These are phyloP conservation scores for Mucor mucedo DNA, from an alignment of 371 early-diverging fungal genomes.

Conservation along the genomic window DNA sequence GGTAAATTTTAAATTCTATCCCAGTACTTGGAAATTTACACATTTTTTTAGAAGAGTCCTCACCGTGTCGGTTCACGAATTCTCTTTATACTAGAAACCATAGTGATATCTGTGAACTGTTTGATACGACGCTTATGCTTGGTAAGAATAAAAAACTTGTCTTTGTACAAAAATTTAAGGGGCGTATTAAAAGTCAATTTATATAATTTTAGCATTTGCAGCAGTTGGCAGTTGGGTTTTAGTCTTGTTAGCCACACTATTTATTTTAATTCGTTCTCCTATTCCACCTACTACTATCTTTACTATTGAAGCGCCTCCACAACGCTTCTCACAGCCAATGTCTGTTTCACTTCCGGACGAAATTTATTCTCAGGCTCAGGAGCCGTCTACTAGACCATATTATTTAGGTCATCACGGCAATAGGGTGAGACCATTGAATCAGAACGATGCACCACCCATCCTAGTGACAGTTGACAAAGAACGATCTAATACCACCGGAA, in stretches of 20 bases:
- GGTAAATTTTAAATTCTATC: slow-evolving; percentile 2
- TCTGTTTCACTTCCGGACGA: slow-evolving; percentile 13
- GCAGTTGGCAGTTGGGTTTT: slow-evolving; percentile 29
- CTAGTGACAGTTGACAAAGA: slow-evolving; percentile 1
- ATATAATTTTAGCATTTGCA: slow-evolving; percentile 23
- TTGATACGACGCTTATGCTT: slow-evolving; percentile 25
- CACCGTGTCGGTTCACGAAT: slow-evolving; percentile 17
- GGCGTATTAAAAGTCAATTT: slow-evolving; percentile 1
- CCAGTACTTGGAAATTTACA: not conserved
- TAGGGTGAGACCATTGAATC: slow-evolving; percentile 4
- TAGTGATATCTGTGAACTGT: slow-evolving; percentile 18
- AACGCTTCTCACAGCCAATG: slow-evolving; percentile 21
- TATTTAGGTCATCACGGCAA: slow-evolving; percentile 22
- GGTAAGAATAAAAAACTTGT: slow-evolving; percentile 17
- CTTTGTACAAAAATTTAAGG: not conserved
- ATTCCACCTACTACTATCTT: slow-evolving; percentile 30
- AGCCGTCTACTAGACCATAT: slow-evolving; percentile 14
- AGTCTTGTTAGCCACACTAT: slow-evolving; percentile 24
- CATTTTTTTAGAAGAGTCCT: slow-evolving; percentile 5
- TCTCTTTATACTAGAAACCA: slow-evolving; percentile 8
- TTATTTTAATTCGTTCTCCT: slow-evolving; percentile 30
- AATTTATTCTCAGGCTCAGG: slow-evolving; percentile 1
- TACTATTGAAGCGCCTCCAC: slow-evolving; percentile 29
- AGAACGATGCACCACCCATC: not conserved
- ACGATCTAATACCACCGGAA: not conserved